phyloP scores from a whole-genome alignment of 2,329 filamentous ascomycete species.

The Curvularia eragrostidis region DNA sequence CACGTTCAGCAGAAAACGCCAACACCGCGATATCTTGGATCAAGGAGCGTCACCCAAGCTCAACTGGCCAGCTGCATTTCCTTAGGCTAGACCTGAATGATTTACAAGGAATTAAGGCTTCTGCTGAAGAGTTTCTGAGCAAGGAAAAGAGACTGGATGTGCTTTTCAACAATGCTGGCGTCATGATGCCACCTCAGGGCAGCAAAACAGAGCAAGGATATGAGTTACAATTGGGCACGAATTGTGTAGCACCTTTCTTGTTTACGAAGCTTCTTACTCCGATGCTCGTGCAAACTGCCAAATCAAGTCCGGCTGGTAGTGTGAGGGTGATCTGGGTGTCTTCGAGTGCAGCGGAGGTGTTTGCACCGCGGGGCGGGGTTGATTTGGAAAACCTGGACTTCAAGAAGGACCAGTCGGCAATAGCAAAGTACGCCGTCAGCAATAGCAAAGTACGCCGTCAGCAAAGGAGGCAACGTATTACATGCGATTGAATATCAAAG shows the following conservation, averaged over 20 bases:
- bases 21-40: constrained; percentile 58
- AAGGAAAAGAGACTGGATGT: constrained; percentile 54
- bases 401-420: constrained; percentile 10
- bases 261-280: constrained; percentile 51
- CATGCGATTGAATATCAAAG: constrained; percentile 32
- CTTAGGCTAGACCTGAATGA: constrained; percentile 52
- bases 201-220: constrained; percentile 31
- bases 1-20: constrained; percentile 49
- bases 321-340: constrained; percentile 49
- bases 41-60: constrained; percentile 32
- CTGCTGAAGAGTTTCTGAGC: constrained; percentile 47
- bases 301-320: constrained; percentile 21
- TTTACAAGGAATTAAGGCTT: constrained; percentile 46
- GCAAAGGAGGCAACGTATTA: constrained; percentile 39
- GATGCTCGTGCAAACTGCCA: constrained; percentile 41
- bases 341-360: constrained; percentile 15
- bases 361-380: constrained; percentile 22
- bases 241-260: constrained; percentile 51
- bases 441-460: constrained; percentile 35
- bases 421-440: constrained; percentile 31
- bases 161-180: constrained; percentile 49
- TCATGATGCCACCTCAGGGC: constrained; percentile 41
- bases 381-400: constrained; percentile 30
- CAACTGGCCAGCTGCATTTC: constrained; percentile 27
- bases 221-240: constrained; percentile 49